Base-by-base conservation (phyloP, 2,329 filamentous ascomycete species). In the Berkeleyomyces rouxiae region DNA sequence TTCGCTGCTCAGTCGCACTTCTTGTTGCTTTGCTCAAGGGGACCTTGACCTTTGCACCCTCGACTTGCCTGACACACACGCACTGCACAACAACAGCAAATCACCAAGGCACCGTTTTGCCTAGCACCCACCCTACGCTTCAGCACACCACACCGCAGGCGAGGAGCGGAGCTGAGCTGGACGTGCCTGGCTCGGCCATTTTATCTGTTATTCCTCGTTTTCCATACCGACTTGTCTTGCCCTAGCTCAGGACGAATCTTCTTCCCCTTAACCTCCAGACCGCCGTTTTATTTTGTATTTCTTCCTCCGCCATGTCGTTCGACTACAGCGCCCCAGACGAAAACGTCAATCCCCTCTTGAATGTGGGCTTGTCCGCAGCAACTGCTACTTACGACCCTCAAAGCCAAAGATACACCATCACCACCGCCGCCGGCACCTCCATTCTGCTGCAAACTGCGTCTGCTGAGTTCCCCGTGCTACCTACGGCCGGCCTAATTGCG, bases 321-420 rank as follows among this genome's bases (percentile, higher is more conserved):
- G 59, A 65, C 59, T 64, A 59, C 37, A 64, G 59, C 62, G 61
- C 63, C 31, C 37, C 60, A n/a, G 59, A 59, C 59, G 59, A 43
- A 58, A 59, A 61, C 58, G 37, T 57, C 55, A 59, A 64, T 59
- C 63, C 58, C 36, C 37, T 64, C 6, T 47, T 64, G 37, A 53
- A 64, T 57, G 31, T 64, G 33, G 59, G 33, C 42, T 37, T 64
- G 37, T 39, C 61, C 16, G 39, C 39, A 31, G 51, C 61, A 31
- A 33, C 53, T 51, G 44, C 63, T 39, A 51, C 62, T 58, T 65
- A 62, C 59, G 65, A 65, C 59, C 62, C 62, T 57, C 53, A 59
- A 62, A 40, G 61, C 42, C 59, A 64, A 75, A 76, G 72, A 74
- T 64, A 59, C 44, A 49, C 59, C 37, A 62, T 64, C 44, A 62